A percentile compares a stretch with the other conserved stretches of the same genome.
Evolutionary conservation across 2,329 filamentous ascomycete genomes (phyloP).

Genomic region (Microcyclosporella mali): DNA sequence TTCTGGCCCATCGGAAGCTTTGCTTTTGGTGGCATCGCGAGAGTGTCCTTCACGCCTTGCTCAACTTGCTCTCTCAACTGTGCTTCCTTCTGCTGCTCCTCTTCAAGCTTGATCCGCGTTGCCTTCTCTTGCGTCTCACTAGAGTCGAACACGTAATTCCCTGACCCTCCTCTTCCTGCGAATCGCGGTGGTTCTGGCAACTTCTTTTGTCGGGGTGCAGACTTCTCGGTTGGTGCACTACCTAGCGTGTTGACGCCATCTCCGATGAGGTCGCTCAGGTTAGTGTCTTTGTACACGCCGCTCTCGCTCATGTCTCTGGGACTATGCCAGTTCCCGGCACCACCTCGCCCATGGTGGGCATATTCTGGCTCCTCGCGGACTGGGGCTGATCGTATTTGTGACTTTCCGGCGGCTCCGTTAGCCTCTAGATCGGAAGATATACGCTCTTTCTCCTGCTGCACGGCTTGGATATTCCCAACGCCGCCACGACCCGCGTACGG

Average conservation of each 20-base stretch:
- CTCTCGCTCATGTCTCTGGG: conserved; percentile 35
- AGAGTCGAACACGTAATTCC: conserved; percentile 38
- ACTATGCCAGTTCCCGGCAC: conserved; percentile 43
- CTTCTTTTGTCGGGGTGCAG: neutral
- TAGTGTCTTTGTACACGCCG: conserved; percentile 32
- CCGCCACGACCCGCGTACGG: conserved; percentile 36
- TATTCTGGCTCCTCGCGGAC: conserved; percentile 32
- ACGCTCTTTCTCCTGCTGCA: conserved; percentile 24
- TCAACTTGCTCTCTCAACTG: conserved; percentile 34
- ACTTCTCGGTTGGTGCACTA: neutral
- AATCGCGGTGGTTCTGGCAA: conserved; percentile 4
- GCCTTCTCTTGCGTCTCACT: conserved; percentile 30
- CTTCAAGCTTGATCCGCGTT: conserved; percentile 23
- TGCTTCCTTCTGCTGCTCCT: conserved; percentile 22
- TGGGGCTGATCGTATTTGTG: conserved; percentile 3
- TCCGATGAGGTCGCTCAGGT: neutral
- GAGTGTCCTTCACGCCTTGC: conserved; percentile 35
- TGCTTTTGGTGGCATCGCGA: conserved; percentile 37
- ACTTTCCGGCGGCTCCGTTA: conserved; percentile 23
- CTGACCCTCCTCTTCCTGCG: conserved; percentile 41
- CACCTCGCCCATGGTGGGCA: conserved; percentile 41
- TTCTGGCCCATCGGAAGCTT: conserved; percentile 25
- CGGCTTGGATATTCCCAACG: conserved; percentile 39
- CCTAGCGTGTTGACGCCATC: conserved; percentile 1
- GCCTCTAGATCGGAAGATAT: conserved; percentile 37